Base-by-base conservation (phyloP, 805 yeast species). In the Pichia phayaonensis region DNA sequence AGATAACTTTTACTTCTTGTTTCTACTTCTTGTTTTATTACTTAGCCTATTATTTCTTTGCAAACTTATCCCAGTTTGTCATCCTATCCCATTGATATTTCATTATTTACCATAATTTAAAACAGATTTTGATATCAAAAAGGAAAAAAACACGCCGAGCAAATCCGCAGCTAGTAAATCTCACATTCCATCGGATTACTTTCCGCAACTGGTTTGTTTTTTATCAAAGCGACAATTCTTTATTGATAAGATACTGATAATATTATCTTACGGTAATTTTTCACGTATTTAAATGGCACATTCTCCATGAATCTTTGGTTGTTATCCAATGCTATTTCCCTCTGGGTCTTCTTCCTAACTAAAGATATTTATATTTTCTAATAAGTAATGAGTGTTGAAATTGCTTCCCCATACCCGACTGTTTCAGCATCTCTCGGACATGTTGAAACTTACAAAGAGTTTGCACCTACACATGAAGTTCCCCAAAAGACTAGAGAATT, bases 401-500 rank as follows among this genome's bases (percentile, higher is more conserved):
- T 34, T 34, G 36, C 36, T 4, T 5, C 38, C 20, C 50, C 45
- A 18, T 54, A 54, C n/a, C 57, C 57, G 5, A 26, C 24, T 10
- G 52, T 49, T 13, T 21, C 44, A 5, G 36, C 40, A 18, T 24
- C 45, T 10, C 45, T 49, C 15, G 57, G 57, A 13, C 46, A 44
- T 16, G 42, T 52, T 8, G 52, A 52, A 22, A 22, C 44, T 2
- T 54, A 49, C n/a, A 49, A 49, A 18, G 48, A 45, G 0, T 46
- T 34, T 40, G 48, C 55, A 4, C 40, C 41, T 22, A 42, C 39
- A 2, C 54, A 52, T 46, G n/a, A 4, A 3, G 46, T 64, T 20
- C 67, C 67, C n/a, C 51, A 59, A 40, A 53, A 58, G 26, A 62
- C 66, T 1, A 23, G 61, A 47, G 56, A 61, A n/a, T 53, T 52